Percentiles rank a stretch among this genome's conserved stretches.
Conservation (phyloP, 1,284 basidiomycete species). For the Phlebopus sp. region DNA sequence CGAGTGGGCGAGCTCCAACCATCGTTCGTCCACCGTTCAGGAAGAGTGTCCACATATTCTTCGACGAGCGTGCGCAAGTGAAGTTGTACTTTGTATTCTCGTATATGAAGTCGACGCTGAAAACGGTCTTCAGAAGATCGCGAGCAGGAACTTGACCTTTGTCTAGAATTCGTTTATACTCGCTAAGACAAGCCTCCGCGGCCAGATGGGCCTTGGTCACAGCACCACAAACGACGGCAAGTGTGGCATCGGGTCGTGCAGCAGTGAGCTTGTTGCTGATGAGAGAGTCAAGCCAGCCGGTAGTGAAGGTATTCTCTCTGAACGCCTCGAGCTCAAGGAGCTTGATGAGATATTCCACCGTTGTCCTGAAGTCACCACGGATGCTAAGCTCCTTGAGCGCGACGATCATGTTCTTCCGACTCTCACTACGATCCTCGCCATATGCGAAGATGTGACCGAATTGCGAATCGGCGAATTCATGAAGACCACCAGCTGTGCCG, state of each 20-base stretch:
- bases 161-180: conserved; percentile 95
- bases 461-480: conserved; percentile 98
- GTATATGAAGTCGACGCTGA: conserved; percentile 97
- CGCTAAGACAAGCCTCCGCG: conserved; percentile 85
- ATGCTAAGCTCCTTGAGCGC: conserved; percentile 98
- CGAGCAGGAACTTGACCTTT: conserved; percentile 97
- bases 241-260: conserved; percentile 88
- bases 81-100: conserved; percentile 96
- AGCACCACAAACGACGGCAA: conserved; percentile 97
- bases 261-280: conserved; percentile 97
- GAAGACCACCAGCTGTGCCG: conserved; percentile 90
- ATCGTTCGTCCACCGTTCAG: conserved; percentile 92
- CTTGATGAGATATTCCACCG: conserved; percentile 98
- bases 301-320: conserved; percentile 96
- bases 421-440: conserved; percentile 93
- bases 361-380: conserved; percentile 98
- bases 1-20: conserved; percentile 88
- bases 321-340: conserved; percentile 96
- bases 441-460: conserved; percentile 99
- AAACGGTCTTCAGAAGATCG: conserved; percentile 95
- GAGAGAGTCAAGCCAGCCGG: conserved; percentile 97
- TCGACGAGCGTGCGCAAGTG: conserved; percentile 90
- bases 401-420: conserved; percentile 99
- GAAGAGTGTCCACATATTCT: conserved; percentile 89
- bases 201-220: conserved; percentile 93